Conservation (phyloP, 2,329 filamentous ascomycete genomes). For the Hypoxylon sp. region DNA sequence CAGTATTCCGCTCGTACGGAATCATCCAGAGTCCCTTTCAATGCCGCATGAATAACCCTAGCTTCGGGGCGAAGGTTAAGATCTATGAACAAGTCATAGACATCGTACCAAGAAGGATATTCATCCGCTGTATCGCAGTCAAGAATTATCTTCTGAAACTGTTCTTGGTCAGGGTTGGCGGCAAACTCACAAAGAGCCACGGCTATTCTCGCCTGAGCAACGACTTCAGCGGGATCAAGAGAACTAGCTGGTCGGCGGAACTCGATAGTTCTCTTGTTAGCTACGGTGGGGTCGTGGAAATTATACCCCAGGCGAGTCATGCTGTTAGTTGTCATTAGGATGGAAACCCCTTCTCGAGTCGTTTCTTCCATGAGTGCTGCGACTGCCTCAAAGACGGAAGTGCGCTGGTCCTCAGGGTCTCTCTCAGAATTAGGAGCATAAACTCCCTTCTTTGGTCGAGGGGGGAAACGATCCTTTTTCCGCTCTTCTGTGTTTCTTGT, state of each 20-base stretch:
- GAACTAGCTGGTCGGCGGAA: conserved; percentile 26
- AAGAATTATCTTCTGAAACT: not conserved
- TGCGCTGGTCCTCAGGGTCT: not conserved
- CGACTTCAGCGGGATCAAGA: conserved; percentile 19
- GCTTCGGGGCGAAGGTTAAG: conserved; percentile 23
- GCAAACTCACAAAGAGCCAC: conserved; percentile 25
- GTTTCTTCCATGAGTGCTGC: not conserved
- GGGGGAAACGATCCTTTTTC: conserved; percentile 3
- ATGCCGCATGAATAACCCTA: conserved; percentile 10
- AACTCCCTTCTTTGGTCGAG: not conserved
- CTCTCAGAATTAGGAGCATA: not conserved
- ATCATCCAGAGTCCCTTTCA: not conserved
- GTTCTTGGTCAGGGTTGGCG: not conserved
- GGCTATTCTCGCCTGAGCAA: conserved; percentile 19
- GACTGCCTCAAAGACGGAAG: conserved; percentile 10
- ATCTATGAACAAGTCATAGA: conserved; percentile 25
- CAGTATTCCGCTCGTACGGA: conserved; percentile 6
- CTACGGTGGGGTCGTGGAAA: not conserved
- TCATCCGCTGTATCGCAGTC: conserved; percentile 16
- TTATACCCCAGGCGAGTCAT: not conserved
- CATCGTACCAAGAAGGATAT: conserved; percentile 14
- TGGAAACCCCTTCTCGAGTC: not conserved
- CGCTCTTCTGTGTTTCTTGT: not conserved
- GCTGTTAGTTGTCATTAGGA: not conserved
- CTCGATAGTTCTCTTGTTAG: conserved; percentile 25